Conservation (phyloP, 805 yeast species). For the Kodamaea leandrae region DNA sequence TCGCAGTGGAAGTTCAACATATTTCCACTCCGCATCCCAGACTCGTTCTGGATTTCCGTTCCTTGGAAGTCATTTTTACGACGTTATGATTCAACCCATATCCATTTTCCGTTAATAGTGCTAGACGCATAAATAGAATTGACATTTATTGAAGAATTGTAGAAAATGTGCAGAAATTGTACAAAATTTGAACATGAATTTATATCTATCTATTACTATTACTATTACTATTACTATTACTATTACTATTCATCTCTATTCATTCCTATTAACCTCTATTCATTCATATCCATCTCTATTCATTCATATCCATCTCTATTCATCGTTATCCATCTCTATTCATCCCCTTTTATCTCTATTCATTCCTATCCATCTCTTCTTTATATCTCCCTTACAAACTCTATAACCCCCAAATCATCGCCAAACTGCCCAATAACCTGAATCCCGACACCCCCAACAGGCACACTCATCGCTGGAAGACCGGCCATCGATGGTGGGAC, state of each 20-base stretch:
- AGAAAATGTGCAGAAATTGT: no score
- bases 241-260: no score
- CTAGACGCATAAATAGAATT: neutral
- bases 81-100: conserved; percentile 9
- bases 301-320: no score
- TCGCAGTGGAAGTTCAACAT: neutral
- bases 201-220: no score
- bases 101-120: neutral
- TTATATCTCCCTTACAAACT: neutral
- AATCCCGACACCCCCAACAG: conserved; percentile 57
- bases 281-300: no score
- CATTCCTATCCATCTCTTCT: neutral
- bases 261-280: no score
- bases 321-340: no score
- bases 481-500: conserved; percentile 93
- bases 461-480: conserved; percentile 79
- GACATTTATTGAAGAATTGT: neutral
- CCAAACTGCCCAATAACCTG: conserved; percentile 88
- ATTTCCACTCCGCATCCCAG: no score
- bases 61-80: conserved; percentile 1
- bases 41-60: neutral
- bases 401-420: conserved; percentile 62
- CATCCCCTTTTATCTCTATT: no score
- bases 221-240: no score
- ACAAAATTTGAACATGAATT: no score